Conservation (phyloP, 2,329 filamentous ascomycete genomes). For the Coleophoma eucalyptorum region DNA sequence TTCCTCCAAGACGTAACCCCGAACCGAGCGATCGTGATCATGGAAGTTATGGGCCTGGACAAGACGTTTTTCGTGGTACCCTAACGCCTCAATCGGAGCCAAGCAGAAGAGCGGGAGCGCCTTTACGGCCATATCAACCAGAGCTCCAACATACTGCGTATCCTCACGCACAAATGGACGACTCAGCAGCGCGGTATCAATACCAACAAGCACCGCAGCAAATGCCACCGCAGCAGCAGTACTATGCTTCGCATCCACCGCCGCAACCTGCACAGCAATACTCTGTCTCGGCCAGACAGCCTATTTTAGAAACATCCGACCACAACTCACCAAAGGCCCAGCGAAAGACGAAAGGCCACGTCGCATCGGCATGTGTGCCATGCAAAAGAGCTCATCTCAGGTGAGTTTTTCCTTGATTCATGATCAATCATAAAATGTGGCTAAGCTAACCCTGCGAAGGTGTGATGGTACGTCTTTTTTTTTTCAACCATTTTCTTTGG, state of each 20-base stretch:
- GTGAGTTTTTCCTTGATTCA: slow-evolving; percentile 29
- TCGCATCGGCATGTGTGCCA: slow-evolving; percentile 79
- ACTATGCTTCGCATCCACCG: slow-evolving; percentile 14
- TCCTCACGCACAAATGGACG: slow-evolving; percentile 18
- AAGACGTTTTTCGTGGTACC: slow-evolving; percentile 47
- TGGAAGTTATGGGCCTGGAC: slow-evolving; percentile 37
- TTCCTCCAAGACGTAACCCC: slow-evolving; percentile 54
- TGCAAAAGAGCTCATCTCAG: slow-evolving; percentile 81
- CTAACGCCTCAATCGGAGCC: slow-evolving; percentile 20
- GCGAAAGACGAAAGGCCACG: slow-evolving; percentile 73
- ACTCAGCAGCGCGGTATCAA: slow-evolving; percentile 14
- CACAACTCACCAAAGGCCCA: slow-evolving; percentile 57
- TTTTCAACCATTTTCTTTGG: slow-evolving; percentile 9
- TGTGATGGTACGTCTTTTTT: slow-evolving; percentile 58
- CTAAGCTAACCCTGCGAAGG: slow-evolving; percentile 38
- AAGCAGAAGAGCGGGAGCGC: slow-evolving; percentile 17
- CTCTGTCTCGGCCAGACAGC: slow-evolving; percentile 24
- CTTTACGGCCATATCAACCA: slow-evolving; percentile 33
- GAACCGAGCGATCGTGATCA: slow-evolving; percentile 53
- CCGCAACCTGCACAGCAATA: slow-evolving; percentile 19
- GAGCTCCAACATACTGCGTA: slow-evolving; percentile 26
- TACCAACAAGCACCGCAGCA: slow-evolving; percentile 14
- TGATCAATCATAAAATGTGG: slow-evolving; percentile 4
- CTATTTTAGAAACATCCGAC: slow-evolving; percentile 39
- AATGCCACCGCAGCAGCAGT: slow-evolving; percentile 17